Percentiles rank a stretch among this genome's conserved stretches.
phyloP scores from a whole-genome alignment of 257 asterid genomes.

The Vinca minor region DNA sequence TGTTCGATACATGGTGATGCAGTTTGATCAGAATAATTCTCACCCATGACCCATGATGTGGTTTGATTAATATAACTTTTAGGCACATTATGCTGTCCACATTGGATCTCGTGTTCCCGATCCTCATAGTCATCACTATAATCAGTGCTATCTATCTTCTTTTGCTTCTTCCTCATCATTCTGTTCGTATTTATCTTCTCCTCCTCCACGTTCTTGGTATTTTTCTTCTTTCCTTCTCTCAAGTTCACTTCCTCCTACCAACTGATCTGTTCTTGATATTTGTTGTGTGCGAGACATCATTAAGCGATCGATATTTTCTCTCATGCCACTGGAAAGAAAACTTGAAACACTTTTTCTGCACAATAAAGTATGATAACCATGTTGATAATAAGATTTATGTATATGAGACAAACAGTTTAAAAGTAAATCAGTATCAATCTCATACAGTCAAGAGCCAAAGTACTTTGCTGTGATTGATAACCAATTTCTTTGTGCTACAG shows the following conservation, averaged over 20 bases:
- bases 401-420: background rate
- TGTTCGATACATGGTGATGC: slow-evolving; percentile 39
- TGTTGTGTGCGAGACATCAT: slow-evolving; percentile 50
- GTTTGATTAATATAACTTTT: slow-evolving; percentile 29
- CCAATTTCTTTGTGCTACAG: too few species aligned
- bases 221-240: slow-evolving; percentile 6
- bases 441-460: background rate
- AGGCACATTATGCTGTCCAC: slow-evolving; percentile 26
- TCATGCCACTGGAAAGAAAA: slow-evolving; percentile 66
- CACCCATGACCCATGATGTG: slow-evolving; percentile 35
- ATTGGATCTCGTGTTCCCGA: slow-evolving; percentile 39
- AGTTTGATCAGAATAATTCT: slow-evolving; percentile 28
- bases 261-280: slow-evolving; percentile 11
- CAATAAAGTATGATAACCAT: slow-evolving; percentile 14
- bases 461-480: too few species aligned
- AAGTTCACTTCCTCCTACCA: slow-evolving; percentile 16
- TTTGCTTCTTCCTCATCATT: slow-evolving; percentile 14
- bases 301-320: slow-evolving; percentile 53
- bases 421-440: background rate
- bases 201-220: background rate
- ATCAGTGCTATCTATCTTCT: slow-evolving; percentile 20
- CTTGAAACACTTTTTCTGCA: slow-evolving; percentile 71
- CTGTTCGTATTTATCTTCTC: slow-evolving; percentile 5
- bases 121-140: slow-evolving; percentile 24
- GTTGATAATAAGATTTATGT: background rate